Base-by-base conservation (phyloP, 2,329 filamentous ascomycete genomes). In the Diaporthe australafricana region DNA sequence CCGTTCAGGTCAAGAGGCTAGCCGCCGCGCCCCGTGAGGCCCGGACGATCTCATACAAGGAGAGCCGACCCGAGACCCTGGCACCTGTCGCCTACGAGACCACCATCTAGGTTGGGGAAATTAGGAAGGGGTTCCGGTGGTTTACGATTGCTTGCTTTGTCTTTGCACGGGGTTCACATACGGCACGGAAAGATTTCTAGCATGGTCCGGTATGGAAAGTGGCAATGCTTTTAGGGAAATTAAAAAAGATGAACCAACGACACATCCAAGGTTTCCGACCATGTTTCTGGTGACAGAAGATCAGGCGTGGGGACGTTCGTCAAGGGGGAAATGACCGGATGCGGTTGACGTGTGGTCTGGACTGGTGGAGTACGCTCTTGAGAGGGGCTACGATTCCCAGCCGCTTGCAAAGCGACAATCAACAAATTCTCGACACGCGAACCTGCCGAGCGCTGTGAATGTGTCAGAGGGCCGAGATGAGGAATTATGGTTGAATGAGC, bases 71-170 rank as follows among this genome's bases (percentile, higher is more conserved):
- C 76, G 94, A 98, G 92, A 98, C 93, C 80, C 91, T 98, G 81
- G 91, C 92, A 75, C 95, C 96, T 79, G 90, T 98, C 80, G 87
- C 96, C 82, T 99, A 98, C 92, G 96, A 98, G 91, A 99, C 96
- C 81, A 96, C 94, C 83, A 98, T 99, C 86, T 99, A 96, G 91
- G 72, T 72, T 70, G 62, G 74, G 70, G 62, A 73, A 72, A 40
- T 57, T 70, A 74, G 73, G 73, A 74, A 72, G 73, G 76, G 75
- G 56, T 69, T 70, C 45, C 42, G 72, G 65, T 72, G 63, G 70
- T 70, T 70, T 77, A 75, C 67, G 63, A 73, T 78, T 79, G 78
- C 75, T 79, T 79, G 75, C 72, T 77, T 79, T 80, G 70, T 78
- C 75, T 78, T 76, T 79, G 77, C 77, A 78, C 78, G 79, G 78